These are phyloP conservation scores for Erodium chrysanthum DNA, from an alignment of 441 rosid species.

Conservation along the genomic window DNA sequence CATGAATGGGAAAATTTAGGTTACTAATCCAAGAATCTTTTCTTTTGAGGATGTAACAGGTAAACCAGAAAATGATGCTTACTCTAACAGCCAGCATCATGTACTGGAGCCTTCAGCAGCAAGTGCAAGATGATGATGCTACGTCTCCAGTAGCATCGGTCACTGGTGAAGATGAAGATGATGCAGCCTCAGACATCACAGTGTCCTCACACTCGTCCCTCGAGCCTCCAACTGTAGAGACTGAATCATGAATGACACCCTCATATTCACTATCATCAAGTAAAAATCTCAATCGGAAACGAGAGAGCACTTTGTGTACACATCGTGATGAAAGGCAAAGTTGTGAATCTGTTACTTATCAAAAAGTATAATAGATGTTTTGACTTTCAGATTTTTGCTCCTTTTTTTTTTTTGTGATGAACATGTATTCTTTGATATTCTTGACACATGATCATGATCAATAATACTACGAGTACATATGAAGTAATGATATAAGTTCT, in stretches of 20 bases:
- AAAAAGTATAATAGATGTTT: no score
- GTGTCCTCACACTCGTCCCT: neutral
- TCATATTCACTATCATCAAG: no score
- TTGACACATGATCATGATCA: no score
- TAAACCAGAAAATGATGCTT: slow-evolving; percentile 93
- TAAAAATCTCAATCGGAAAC: no score
- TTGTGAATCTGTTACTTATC: no score
- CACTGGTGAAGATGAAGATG: neutral
- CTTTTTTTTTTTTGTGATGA: no score
- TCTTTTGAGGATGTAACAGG: slow-evolving; percentile 31
- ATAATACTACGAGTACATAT: no score
- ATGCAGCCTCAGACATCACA: neutral
- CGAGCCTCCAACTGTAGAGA: neutral
- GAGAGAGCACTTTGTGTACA: neutral
- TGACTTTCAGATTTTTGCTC: no score
- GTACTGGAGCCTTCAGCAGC: slow-evolving; percentile 83
- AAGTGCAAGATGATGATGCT: slow-evolving; percentile 32
- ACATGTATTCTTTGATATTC: no score
- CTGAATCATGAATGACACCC: neutral
- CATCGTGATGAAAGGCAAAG: no score
- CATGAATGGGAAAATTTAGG: neutral
- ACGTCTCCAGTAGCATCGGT: neutral
- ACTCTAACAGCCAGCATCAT: slow-evolving; percentile 86
- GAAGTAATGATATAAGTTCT: no score
- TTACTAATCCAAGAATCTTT: neutral